Percentiles rank a stretch among this genome's conserved stretches.
phyloP scores from a whole-genome alignment of 257 asterid species.

The Rehmannia glutinosa region DNA sequence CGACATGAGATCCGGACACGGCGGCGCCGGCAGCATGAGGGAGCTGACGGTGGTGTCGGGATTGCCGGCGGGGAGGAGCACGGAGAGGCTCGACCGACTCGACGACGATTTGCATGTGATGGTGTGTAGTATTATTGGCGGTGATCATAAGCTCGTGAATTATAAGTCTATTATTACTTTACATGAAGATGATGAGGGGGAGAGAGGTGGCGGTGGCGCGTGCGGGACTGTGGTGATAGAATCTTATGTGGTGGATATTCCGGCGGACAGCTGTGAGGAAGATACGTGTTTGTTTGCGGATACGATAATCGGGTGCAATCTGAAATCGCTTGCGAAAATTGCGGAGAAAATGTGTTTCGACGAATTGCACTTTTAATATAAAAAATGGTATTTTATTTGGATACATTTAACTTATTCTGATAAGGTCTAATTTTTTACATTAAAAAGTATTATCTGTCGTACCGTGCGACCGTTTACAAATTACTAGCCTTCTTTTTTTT shows the following conservation, averaged over 20 bases:
- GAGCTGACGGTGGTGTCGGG: conserved; percentile 46
- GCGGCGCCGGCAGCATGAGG: conserved; percentile 41
- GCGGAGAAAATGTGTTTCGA: conserved; percentile 38
- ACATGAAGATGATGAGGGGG: conserved; percentile 15
- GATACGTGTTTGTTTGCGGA: conserved; percentile 53
- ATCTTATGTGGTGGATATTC: conserved; percentile 57
- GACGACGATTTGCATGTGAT: conserved; percentile 52
- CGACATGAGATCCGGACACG: conserved; percentile 31
- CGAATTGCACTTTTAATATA: too few relatives aligned
- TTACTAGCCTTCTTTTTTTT: too few relatives aligned
- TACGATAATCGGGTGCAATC: conserved; percentile 38
- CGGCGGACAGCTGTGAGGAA: conserved; percentile 37
- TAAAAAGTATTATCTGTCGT: too few relatives aligned
- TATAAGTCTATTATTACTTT: conserved; percentile 40
- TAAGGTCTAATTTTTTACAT: too few relatives aligned
- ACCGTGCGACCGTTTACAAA: too few relatives aligned
- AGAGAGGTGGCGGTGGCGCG: conserved; percentile 11
- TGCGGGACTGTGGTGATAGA: conserved; percentile 51
- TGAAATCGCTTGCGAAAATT: conserved; percentile 34
- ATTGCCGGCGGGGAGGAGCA: conserved; percentile 44
- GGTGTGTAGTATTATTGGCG: conserved; percentile 42
- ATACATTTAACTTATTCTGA: too few relatives aligned
- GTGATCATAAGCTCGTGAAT: conserved; percentile 48
- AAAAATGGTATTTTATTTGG: too few relatives aligned
- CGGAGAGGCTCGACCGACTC: conserved; percentile 46